These are phyloP conservation scores for Skeletonema marinoi DNA, from an alignment of 108 stramenopile species.

Conservation along the genomic window DNA sequence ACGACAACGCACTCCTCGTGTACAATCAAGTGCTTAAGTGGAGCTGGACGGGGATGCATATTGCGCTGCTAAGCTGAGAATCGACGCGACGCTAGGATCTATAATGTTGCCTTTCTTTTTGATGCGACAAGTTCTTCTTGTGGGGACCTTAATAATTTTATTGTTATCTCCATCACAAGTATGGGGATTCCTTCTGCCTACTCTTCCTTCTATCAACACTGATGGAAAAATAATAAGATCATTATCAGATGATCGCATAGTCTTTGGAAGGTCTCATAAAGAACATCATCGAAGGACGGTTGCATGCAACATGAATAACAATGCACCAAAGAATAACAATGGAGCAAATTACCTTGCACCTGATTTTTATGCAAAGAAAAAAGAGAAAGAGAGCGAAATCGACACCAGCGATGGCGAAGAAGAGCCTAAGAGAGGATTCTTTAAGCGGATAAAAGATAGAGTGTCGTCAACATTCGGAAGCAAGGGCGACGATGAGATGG, in stretches of 20 bases:
- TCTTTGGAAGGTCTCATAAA: not conserved
- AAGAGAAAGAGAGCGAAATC: not conserved
- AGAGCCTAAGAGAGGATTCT: conserved; percentile 20
- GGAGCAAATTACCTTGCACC: not conserved
- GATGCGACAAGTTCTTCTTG: not conserved
- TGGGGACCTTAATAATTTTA: not conserved
- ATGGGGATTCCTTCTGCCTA: not conserved
- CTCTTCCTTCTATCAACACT: not conserved
- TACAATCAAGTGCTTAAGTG: no score
- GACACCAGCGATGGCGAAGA: conserved; percentile 6
- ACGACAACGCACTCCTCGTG: no score
- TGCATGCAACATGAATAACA: not conserved
- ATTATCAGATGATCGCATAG: not conserved
- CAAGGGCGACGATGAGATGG: not conserved
- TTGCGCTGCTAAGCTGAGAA: not conserved
- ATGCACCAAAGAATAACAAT: not conserved
- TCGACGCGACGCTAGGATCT: not conserved
- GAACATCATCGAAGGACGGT: not conserved
- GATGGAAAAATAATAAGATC: not conserved
- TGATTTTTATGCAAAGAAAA: not conserved
- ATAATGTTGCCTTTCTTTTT: not conserved
- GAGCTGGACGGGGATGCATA: no score
- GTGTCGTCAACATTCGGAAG: conserved; percentile 31
- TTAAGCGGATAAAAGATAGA: conserved; percentile 38
- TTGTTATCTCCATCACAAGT: not conserved